Conservation (phyloP, 2,329 filamentous ascomycete species). For the Stenocarpella maydis region DNA sequence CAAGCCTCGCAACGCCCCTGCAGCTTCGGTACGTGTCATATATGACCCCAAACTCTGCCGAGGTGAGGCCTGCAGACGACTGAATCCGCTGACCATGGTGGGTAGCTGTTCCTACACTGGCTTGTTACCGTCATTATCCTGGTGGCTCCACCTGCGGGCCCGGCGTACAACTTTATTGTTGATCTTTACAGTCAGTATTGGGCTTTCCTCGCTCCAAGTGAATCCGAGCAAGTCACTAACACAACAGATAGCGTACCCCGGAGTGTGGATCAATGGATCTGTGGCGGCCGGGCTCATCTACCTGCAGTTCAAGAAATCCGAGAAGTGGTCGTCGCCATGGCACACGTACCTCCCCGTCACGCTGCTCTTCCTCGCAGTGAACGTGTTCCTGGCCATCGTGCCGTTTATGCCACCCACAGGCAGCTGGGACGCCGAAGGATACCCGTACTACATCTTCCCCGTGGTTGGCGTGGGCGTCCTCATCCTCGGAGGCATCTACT, state of each 20-base stretch:
- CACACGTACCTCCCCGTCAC: slow-evolving; percentile 57
- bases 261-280: slow-evolving; percentile 62
- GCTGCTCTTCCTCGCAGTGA: slow-evolving; percentile 58
- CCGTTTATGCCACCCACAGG: slow-evolving; percentile 63
- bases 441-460: slow-evolving; percentile 65
- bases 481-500: slow-evolving; percentile 60
- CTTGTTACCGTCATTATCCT: slow-evolving; percentile 71
- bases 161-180: slow-evolving; percentile 74
- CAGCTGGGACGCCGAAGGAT: slow-evolving; percentile 56
- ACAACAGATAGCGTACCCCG: slow-evolving; percentile 49
- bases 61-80: not conserved
- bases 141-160: slow-evolving; percentile 70
- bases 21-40: slow-evolving; percentile 50
- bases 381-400: slow-evolving; percentile 60
- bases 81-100: slow-evolving; percentile 12
- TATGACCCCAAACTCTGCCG: too few species aligned
- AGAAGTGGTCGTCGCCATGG: slow-evolving; percentile 63
- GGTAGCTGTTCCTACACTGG: slow-evolving; percentile 68
- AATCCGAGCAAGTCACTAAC: not conserved
- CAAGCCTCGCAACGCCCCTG: slow-evolving; percentile 70
- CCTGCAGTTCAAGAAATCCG: slow-evolving; percentile 57
- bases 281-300: slow-evolving; percentile 61
- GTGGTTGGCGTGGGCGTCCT: slow-evolving; percentile 62
- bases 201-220: too few species aligned
- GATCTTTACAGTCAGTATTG: slow-evolving; percentile 51